A percentile compares a stretch with the other conserved stretches of the same genome.
These are phyloP conservation scores for Tagetes patula DNA, from an alignment of 129 eudicot genomes.

Conservation along the genomic window DNA sequence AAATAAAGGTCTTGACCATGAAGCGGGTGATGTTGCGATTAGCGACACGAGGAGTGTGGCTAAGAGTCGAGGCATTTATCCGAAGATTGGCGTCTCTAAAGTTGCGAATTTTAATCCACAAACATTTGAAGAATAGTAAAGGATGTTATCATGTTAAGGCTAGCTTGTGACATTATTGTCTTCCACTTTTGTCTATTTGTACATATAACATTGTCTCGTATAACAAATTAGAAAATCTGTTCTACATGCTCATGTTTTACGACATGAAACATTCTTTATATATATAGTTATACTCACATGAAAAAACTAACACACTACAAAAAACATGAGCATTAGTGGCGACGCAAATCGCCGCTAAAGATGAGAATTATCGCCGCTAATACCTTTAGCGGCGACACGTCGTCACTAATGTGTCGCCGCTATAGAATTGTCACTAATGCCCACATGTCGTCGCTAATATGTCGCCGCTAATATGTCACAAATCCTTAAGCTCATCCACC, in stretches of 20 bases:
- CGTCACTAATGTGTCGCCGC: too few species aligned
- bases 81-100: conserved; percentile 41
- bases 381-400: too few species aligned
- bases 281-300: background rate
- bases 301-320: background rate
- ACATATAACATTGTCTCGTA: conserved; percentile 9
- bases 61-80: conserved; percentile 31
- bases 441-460: too few species aligned
- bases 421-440: too few species aligned
- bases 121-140: conserved; percentile 16
- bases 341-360: too few species aligned
- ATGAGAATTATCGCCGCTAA: too few species aligned
- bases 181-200: conserved; percentile 22
- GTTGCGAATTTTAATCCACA: conserved; percentile 38
- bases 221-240: background rate
- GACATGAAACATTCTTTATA: background rate
- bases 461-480: too few species aligned
- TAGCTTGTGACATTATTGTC: conserved; percentile 18
- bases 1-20: conserved; percentile 37
- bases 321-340: too few species aligned
- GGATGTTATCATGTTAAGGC: conserved; percentile 14
- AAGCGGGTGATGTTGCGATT: conserved; percentile 32
- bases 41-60: conserved; percentile 17
- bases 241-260: background rate
- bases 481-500: too few species aligned